phyloP scores from a whole-genome alignment of 2,329 filamentous ascomycete species.

The Ambrosiella cleistominuta region DNA sequence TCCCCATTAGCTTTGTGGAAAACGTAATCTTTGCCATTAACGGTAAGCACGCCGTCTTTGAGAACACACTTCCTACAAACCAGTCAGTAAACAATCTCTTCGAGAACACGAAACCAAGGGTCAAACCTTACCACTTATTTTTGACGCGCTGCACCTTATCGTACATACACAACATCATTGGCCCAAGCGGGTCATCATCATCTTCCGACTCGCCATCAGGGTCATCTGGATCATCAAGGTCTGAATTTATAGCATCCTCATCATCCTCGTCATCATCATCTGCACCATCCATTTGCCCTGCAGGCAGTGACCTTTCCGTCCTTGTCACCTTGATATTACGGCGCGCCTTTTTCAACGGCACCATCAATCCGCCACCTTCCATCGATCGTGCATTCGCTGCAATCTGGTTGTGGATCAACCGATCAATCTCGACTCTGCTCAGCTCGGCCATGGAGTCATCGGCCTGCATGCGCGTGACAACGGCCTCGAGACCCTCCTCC shows the following conservation, averaged over 20 bases:
- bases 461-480: slow-evolving; percentile 40
- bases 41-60: slow-evolving; percentile 87
- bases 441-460: slow-evolving; percentile 36
- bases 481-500: slow-evolving; percentile 36
- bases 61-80: slow-evolving; percentile 77
- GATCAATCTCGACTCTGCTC: slow-evolving; percentile 47
- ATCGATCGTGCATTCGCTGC: slow-evolving; percentile 47
- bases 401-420: slow-evolving; percentile 50
- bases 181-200: slow-evolving; percentile 64
- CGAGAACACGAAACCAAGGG: background rate
- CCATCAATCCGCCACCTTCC: slow-evolving; percentile 60
- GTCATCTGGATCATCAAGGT: slow-evolving; percentile 89
- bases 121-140: slow-evolving; percentile 64
- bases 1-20: slow-evolving; percentile 96
- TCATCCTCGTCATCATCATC: slow-evolving; percentile 48
- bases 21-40: slow-evolving; percentile 88
- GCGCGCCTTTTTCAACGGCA: slow-evolving; percentile 44
- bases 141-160: slow-evolving; percentile 98
- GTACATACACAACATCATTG: slow-evolving; percentile 97
- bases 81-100: background rate
- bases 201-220: slow-evolving; percentile 69
- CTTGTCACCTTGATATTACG: background rate
- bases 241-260: slow-evolving; percentile 95
- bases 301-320: slow-evolving; percentile 22
- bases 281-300: slow-evolving; percentile 36